A percentile compares a stretch with the other conserved stretches of the same genome.
Evolutionary conservation across 140 eudicot genomes (phyloP).

Genomic region (Cichorium intybus): DNA sequence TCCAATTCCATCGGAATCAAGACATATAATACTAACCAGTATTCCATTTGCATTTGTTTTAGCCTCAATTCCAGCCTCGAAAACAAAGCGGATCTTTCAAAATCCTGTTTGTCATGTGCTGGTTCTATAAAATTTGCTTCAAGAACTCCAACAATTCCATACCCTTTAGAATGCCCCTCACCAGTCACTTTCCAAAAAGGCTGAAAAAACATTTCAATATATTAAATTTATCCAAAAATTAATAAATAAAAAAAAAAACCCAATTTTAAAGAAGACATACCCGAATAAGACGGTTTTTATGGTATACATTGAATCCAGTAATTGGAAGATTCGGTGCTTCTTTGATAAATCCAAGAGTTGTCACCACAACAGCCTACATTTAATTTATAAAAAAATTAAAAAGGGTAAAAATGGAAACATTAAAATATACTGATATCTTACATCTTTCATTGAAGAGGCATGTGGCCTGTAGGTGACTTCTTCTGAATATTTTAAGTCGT

Average conservation of each 20-base stretch:
- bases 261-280: slow-evolving; percentile 34
- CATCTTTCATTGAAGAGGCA: slow-evolving; percentile 52
- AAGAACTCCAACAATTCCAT: slow-evolving; percentile 89
- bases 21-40: slow-evolving; percentile 46
- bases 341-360: slow-evolving; percentile 82
- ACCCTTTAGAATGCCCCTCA: slow-evolving; percentile 75
- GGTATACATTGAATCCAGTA: slow-evolving; percentile 85
- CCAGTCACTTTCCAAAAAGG: slow-evolving; percentile 93
- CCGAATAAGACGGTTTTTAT: slow-evolving; percentile 92
- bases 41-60: slow-evolving; percentile 75
- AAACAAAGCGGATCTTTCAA: slow-evolving; percentile 77
- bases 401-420: neutral
- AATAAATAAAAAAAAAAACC: neutral
- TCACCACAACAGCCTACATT: slow-evolving; percentile 58
- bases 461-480: slow-evolving; percentile 65
- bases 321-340: slow-evolving; percentile 70
- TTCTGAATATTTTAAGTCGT: slow-evolving; percentile 43
- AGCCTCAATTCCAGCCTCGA: slow-evolving; percentile 66
- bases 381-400: neutral
- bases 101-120: slow-evolving; percentile 97
- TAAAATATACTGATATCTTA: slow-evolving; percentile 12
- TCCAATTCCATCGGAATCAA: neutral
- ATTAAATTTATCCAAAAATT: neutral
- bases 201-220: slow-evolving; percentile 39
- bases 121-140: slow-evolving; percentile 98